Percentiles rank a stretch among this genome's conserved stretches.
Evolutionary conservation across 1,139 yeast genomes (phyloP).

Genomic region (Protomyces inundatus): DNA sequence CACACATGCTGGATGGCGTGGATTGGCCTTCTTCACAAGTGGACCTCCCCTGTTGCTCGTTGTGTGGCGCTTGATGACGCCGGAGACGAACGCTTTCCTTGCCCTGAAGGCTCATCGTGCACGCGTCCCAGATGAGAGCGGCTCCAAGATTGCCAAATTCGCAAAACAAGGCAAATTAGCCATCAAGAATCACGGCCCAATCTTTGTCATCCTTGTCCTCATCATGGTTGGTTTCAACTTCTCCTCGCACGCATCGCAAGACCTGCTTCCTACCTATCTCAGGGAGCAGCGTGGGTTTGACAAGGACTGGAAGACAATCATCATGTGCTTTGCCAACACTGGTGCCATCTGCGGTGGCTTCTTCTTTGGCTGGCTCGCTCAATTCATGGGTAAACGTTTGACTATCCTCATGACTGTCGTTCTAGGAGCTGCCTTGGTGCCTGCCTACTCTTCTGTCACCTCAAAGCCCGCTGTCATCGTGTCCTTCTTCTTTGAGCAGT

Average conservation of each 20-base stretch:
- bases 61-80: conserved; percentile 51
- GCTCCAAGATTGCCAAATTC: conserved; percentile 41
- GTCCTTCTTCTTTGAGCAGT: conserved; percentile 59
- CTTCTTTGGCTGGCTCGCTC: conserved; percentile 56
- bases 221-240: conserved; percentile 64
- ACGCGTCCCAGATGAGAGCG: conserved; percentile 44
- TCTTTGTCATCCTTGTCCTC: conserved; percentile 49
- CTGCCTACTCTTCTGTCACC: conserved; percentile 65
- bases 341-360: conserved; percentile 69
- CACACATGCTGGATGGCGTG: conserved; percentile 60
- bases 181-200: conserved; percentile 40
- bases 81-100: conserved; percentile 58
- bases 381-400: conserved; percentile 57
- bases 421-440: conserved; percentile 60
- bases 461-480: conserved; percentile 64
- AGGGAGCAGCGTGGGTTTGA: conserved; percentile 51
- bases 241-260: conserved; percentile 70
- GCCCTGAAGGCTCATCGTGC: conserved; percentile 35
- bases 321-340: conserved; percentile 62
- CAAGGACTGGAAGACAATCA: conserved; percentile 54
- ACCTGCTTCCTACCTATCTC: conserved; percentile 62
- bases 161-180: conserved; percentile 35
- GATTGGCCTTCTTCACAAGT: conserved; percentile 74
- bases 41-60: conserved; percentile 59
- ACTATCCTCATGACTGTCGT: conserved; percentile 56